phyloP scores from a whole-genome alignment of 2,329 filamentous ascomycete species.

The Aspergillus sergii region DNA sequence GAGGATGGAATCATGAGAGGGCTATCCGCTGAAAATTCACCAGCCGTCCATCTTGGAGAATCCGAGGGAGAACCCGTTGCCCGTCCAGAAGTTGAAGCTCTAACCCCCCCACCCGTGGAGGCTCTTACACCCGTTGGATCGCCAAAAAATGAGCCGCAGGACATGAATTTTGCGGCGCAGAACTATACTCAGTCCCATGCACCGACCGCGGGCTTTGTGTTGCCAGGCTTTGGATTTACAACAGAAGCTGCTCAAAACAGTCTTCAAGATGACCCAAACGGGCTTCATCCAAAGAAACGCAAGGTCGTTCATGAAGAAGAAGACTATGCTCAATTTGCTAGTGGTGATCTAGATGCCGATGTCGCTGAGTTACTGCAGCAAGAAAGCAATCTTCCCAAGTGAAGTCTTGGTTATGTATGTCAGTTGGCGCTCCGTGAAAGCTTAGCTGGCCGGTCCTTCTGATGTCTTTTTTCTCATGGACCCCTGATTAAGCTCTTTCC shows the following conservation, averaged over 20 bases:
- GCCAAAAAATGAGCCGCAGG: constrained; percentile 41
- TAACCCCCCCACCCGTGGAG: constrained; percentile 76
- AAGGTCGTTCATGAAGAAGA: constrained; percentile 51
- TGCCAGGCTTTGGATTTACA: constrained; percentile 25
- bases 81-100: constrained; percentile 79
- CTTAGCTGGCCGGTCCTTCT: neutral
- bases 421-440: neutral
- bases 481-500: neutral
- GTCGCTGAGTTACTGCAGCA: constrained; percentile 61
- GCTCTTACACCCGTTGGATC: constrained; percentile 56
- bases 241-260: constrained; percentile 22
- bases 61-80: constrained; percentile 33
- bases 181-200: constrained; percentile 13
- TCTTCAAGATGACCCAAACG: constrained; percentile 29
- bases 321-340: constrained; percentile 50
- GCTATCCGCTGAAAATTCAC: constrained; percentile 63
- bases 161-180: constrained; percentile 31
- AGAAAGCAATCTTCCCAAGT: constrained; percentile 35
- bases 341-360: constrained; percentile 62
- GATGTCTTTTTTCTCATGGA: neutral
- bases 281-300: constrained; percentile 48
- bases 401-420: neutral
- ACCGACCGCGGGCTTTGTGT: constrained; percentile 18
- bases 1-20: constrained; percentile 90
- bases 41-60: constrained; percentile 47